Conservation (phyloP, 129 eudicot species). For the Scalesia atractyloides region DNA sequence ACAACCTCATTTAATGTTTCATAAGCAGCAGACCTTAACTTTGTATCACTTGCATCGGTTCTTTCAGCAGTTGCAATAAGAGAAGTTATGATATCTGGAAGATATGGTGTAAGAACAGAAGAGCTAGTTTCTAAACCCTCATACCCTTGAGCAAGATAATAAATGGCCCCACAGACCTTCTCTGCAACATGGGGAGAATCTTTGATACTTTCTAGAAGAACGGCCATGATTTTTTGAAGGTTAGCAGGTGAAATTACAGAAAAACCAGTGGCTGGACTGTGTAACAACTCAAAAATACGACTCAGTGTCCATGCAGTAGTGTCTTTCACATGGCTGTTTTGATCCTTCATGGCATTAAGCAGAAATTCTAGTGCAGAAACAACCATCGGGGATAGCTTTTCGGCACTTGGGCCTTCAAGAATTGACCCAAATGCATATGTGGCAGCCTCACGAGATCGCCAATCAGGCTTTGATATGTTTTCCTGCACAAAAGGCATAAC, state of each 20-base stretch:
- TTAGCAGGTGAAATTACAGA: conserved; percentile 66
- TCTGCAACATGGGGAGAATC: conserved; percentile 90
- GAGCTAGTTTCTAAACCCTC: conserved; percentile 70
- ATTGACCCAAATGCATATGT: conserved; percentile 86
- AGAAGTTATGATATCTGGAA: conserved; percentile 50
- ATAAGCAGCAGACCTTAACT: conserved; percentile 68
- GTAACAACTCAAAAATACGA: conserved; percentile 78
- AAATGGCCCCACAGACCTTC: conserved; percentile 86
- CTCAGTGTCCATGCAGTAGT: conserved; percentile 96
- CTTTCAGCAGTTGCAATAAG: conserved; percentile 68
- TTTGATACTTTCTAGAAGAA: conserved; percentile 63
- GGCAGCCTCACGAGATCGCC: conserved; percentile 88
- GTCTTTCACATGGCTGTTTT: conserved; percentile 26
- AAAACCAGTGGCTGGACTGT: conserved; percentile 61
- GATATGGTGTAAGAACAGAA: conserved; percentile 54
- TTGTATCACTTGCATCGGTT: conserved; percentile 64
- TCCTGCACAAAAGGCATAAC: conserved; percentile 84
- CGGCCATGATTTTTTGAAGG: conserved; percentile 49
- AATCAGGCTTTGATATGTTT: conserved; percentile 62
- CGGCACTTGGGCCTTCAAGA: conserved; percentile 78
- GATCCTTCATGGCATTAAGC: conserved; percentile 78
- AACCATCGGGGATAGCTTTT: conserved; percentile 74
- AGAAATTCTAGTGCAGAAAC: conserved; percentile 60
- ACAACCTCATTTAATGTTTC: conserved; percentile 79
- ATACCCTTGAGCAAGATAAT: conserved; percentile 78